Percentiles rank a stretch among this genome's conserved stretches.
Evolutionary conservation across 768 basidiomycete species (phyloP).

Genomic region (Termitomyces sp.): DNA sequence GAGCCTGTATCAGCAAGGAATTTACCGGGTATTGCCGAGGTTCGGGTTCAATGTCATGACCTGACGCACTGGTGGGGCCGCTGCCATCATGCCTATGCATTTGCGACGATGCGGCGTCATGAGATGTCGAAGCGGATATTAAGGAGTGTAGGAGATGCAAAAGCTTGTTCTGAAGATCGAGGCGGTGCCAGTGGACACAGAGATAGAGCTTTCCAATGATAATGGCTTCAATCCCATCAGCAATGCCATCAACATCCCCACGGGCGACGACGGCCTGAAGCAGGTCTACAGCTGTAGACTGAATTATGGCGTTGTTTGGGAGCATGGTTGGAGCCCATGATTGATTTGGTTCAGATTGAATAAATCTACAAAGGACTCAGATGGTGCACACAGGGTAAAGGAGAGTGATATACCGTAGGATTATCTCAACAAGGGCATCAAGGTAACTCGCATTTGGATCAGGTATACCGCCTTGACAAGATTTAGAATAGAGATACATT

Average conservation of each 20-base stretch:
- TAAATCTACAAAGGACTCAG: constrained; percentile 45
- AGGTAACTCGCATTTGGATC: constrained; percentile 68
- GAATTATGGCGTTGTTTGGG: constrained; percentile 60
- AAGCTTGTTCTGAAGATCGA: constrained; percentile 91
- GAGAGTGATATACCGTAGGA: constrained; percentile 58
- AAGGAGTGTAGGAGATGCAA: constrained; percentile 88
- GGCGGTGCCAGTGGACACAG: constrained; percentile 62
- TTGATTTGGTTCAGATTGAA: constrained; percentile 74
- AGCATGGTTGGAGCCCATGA: constrained; percentile 50
- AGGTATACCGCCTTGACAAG: constrained; percentile 32
- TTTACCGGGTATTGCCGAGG: constrained; percentile 51
- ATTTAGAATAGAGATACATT: constrained; percentile 4
- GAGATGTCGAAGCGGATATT: constrained; percentile 60
- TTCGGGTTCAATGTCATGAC: constrained; percentile 32
- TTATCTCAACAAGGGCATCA: constrained; percentile 70
- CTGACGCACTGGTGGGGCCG: constrained; percentile 30
- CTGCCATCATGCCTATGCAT: constrained; percentile 29
- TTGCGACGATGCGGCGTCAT: constrained; percentile 30
- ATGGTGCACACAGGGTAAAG: neutral
- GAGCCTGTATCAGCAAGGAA: constrained; percentile 71
- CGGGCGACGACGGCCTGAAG: constrained; percentile 80
- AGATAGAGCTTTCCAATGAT: constrained; percentile 76
- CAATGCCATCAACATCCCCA: constrained; percentile 68
- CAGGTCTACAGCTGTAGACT: constrained; percentile 76
- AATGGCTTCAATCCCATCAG: constrained; percentile 67